Evolutionary conservation across 2,329 filamentous ascomycete genomes (phyloP), one percentile per base, ranked within the genome.

Genomic region (Xylaria sp.): DNA sequence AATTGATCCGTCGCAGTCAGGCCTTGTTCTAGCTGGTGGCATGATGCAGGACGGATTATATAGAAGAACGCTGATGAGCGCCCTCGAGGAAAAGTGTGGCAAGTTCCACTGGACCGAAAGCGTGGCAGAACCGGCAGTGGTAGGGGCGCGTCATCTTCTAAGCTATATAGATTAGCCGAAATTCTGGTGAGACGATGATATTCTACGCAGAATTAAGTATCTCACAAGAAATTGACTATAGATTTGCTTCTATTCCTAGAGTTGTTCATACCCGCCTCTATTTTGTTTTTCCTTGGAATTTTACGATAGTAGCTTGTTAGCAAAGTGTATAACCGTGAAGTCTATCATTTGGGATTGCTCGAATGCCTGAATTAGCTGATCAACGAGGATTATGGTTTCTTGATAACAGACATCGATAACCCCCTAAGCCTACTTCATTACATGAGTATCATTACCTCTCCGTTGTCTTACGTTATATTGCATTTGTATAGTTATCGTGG

Each of bases 11-110:
- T n/a, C 49, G 2, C 58, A 10, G 18, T 65, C 64, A 12, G 64
- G 64, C 13, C 52, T 70, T 20, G 43, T 70, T 33, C 68, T 70
- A n/a, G 68, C 64, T n/a, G 68, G 68, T 7, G 68, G 68, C 1
- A 62, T 70, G 61, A 67, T 54, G 51, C 56, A 60, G 15, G 36
- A 70, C 4, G 51, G 62, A n/a, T 25, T 62, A 12, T 70, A 70
- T 28, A 58, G 7, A 68, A 62, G 10, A 12, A 25, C 13, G 8
- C 31, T 68, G 3, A 13, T n/a, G 15, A 43, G 18, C 0, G 13
- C 25, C 5, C 41, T 70, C 13, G 58, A 70, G 15, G 18, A 15
- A 31, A 58, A 31, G 18, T 70, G 61, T n/a, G 64, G 61, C 18
- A 55, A 43, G 23, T 67, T 67, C 46, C 41, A 62, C 46, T 9